Evolutionary conservation across 345 rosid genomes (phyloP).

Genomic region (Gossypium ekmanianum): DNA sequence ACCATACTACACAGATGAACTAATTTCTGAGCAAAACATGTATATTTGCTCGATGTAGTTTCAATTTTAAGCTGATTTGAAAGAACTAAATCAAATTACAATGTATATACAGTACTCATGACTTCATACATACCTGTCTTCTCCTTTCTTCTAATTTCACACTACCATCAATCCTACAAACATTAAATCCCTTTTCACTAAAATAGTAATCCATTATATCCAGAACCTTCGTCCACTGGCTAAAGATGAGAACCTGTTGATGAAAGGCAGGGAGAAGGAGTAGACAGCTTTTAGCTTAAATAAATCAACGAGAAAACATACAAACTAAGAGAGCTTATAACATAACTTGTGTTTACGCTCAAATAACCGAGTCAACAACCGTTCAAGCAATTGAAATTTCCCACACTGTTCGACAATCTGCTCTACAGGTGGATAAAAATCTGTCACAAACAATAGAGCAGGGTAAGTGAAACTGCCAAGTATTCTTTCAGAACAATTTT

Average conservation of each 20-base stretch:
- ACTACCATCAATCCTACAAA: conserved; percentile 86
- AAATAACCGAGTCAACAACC: conserved; percentile 57
- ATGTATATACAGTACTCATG: background rate
- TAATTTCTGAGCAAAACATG: background rate
- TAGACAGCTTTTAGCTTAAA: conserved; percentile 8
- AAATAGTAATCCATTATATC: conserved; percentile 96
- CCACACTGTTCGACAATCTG: conserved; percentile 88
- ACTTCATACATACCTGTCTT: conserved; percentile 60
- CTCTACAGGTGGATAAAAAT: conserved; percentile 69
- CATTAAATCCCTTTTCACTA: conserved; percentile 78
- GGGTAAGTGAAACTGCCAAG: conserved; percentile 9
- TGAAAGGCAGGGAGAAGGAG: conserved; percentile 22
- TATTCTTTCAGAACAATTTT: background rate
- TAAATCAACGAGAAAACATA: conserved; percentile 12
- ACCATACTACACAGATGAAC: background rate
- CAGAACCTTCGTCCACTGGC: conserved; percentile 87
- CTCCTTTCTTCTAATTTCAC: conserved; percentile 75
- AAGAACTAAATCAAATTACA: background rate
- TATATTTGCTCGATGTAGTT: background rate
- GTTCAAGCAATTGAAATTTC: conserved; percentile 76
- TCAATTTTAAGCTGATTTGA: background rate
- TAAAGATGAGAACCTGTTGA: conserved; percentile 72
- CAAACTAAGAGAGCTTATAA: background rate
- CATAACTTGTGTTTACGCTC: conserved; percentile 77
- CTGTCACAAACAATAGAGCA: conserved; percentile 35